Conservation (phyloP, 495 filamentous ascomycete genomes). For the Penicillium arizonense region DNA sequence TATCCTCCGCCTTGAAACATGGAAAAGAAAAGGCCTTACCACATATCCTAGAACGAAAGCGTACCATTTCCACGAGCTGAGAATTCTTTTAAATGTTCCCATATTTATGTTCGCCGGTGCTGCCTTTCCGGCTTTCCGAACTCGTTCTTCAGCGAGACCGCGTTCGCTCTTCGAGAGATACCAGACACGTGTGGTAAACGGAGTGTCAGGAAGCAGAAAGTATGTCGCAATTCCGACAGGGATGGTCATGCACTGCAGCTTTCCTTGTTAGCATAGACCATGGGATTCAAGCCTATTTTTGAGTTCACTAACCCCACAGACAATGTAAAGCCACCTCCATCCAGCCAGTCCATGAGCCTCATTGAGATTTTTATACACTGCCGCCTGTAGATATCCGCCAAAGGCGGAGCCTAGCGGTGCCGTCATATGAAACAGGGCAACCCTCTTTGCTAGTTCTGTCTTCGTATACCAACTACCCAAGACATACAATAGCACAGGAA, state of each 20-base stretch:
- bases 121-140: constrained; percentile 26
- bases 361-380: constrained; percentile 20
- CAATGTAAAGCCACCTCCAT: constrained; percentile 23
- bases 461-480: constrained; percentile 22
- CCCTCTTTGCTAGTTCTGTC: constrained; percentile 17
- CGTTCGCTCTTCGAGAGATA: constrained; percentile 21
- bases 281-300: background rate
- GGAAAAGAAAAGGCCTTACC: background rate
- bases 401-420: constrained; percentile 14
- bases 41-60: constrained; percentile 18
- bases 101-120: constrained; percentile 24
- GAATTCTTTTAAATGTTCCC: constrained; percentile 10
- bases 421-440: constrained; percentile 18
- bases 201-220: constrained; percentile 15
- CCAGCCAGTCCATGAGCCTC: constrained; percentile 14
- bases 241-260: constrained; percentile 16
- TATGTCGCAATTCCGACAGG: constrained; percentile 14
- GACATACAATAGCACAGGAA: constrained; percentile 14
- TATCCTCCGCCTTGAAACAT: no score
- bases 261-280: background rate
- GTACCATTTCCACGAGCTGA: constrained; percentile 21
- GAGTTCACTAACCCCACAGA: constrained; percentile 14
- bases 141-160: constrained; percentile 19
- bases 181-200: constrained; percentile 18
- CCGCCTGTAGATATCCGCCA: constrained; percentile 23